Evolutionary conservation across 2,329 filamentous ascomycete genomes (phyloP).

Genomic region (Fusarium sarcochroum): DNA sequence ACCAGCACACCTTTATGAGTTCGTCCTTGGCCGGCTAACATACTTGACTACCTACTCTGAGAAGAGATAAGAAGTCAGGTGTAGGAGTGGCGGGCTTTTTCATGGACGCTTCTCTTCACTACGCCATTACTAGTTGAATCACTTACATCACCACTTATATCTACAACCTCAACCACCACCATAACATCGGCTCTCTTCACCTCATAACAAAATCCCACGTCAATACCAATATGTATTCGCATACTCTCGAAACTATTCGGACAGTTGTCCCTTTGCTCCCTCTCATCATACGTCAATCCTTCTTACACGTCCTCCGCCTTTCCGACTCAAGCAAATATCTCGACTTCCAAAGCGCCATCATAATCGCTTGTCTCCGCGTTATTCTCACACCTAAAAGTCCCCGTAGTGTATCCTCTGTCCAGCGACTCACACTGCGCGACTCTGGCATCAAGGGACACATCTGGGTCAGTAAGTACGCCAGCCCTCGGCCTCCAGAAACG

Average conservation of each 20-base stretch:
- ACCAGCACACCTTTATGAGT: conserved; percentile 6
- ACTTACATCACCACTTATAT: conserved; percentile 23
- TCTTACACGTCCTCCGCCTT: conserved; percentile 75
- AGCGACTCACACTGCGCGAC: conserved; percentile 73
- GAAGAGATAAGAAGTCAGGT: conserved; percentile 2
- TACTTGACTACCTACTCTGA: not conserved
- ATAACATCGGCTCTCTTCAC: not conserved
- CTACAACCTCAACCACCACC: conserved; percentile 8
- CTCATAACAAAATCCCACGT: not conserved
- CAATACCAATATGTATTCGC: conserved; percentile 21
- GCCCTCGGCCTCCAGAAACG: conserved; percentile 71
- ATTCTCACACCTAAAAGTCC: conserved; percentile 66
- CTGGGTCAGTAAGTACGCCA: conserved; percentile 82
- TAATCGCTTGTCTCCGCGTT: conserved; percentile 78
- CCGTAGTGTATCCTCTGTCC: conserved; percentile 70
- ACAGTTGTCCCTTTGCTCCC: conserved; percentile 70
- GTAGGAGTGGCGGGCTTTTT: not conserved
- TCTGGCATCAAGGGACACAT: conserved; percentile 81
- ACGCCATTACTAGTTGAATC: not conserved
- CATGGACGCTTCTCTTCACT: not conserved
- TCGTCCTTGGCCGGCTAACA: not conserved
- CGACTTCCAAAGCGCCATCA: conserved; percentile 81
- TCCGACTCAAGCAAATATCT: conserved; percentile 82
- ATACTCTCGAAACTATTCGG: conserved; percentile 38
- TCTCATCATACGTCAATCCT: conserved; percentile 71